Base-by-base conservation (phyloP, 148 eudicot genomes). In the Drosera capensis region DNA sequence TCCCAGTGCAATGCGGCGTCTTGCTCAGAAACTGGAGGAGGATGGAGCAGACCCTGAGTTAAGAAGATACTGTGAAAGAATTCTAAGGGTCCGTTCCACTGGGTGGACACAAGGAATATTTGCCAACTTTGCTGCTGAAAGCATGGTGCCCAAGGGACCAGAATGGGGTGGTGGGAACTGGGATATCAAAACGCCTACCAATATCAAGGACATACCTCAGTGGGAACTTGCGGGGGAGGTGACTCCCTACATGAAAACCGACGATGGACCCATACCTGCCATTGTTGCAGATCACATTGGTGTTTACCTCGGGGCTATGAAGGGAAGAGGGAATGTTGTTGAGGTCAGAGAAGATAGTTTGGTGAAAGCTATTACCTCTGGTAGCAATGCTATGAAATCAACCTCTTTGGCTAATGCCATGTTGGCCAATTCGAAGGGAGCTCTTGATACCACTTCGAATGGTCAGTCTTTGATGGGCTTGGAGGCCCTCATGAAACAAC, bases 91-190 rank as follows among this genome's bases (percentile, higher is more conserved):
- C 23, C 97, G 97, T 19, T 90, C 97, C 43, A 78, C 87, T 36
- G 97, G 97, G 34, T 90, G 97, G 97, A 90, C 97, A 26, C 97
- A 90, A 66, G 97, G 97, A 49, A 90, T 90, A 36, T 90, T 90
- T 58, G 97, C 97, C 35, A 90, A 90, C 75, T 90, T 90, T 66
- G 93, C 97, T 56, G 97, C 97, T 26, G 97, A 90, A 71, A 90
- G 87, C 55, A 85, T 90, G 95, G 86, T 84, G 61, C 97, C 97
- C 12, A 84, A 84, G 74, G 97, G 97, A 36, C 71, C 87, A 22
- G 97, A 90, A 65, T 90, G 97, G 97, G 97, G 97, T 44, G 95
- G 95, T 49, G 95, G 95, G 23, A 84, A 90, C 57, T 90, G 97
- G 95, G 97, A 90, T 56, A 84, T 90, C 50, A 84, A 80, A 63